A percentile compares a stretch with the other conserved stretches of the same genome.
Conservation (phyloP, 2,329 filamentous ascomycete genomes). For the Fusarium xylarioides region DNA sequence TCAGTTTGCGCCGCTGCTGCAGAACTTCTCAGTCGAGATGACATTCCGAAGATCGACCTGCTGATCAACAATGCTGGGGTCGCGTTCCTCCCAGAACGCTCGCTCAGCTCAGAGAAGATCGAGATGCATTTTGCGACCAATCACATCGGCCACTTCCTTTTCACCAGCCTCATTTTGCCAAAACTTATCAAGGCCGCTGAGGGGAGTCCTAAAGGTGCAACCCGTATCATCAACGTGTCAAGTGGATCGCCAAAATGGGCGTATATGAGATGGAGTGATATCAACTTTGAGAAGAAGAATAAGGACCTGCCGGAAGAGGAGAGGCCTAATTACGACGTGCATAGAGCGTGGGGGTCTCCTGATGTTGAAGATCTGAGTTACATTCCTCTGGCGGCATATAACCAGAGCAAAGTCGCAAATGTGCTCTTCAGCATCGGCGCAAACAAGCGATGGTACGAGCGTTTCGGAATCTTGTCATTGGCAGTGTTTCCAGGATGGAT, state of each 20-base stretch:
- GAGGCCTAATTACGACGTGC: background rate
- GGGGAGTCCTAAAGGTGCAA: background rate
- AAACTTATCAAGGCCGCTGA: background rate
- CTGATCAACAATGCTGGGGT: background rate
- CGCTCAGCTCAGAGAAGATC: background rate
- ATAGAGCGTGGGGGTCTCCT: background rate
- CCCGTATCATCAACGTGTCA: background rate
- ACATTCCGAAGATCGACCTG: background rate
- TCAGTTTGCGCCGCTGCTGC: background rate
- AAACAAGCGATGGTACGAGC: background rate
- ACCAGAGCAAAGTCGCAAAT: background rate
- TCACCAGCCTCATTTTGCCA: background rate
- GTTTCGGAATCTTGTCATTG: background rate
- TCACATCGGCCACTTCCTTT: background rate
- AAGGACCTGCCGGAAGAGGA: background rate
- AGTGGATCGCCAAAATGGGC: background rate
- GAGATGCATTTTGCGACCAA: background rate
- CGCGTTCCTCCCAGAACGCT: background rate
- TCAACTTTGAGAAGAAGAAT: background rate
- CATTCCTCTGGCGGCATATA: background rate
- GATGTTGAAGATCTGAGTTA: background rate
- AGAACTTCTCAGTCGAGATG: background rate
- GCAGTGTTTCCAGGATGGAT: background rate
- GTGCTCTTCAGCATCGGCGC: background rate
- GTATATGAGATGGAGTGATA: background rate